phyloP scores from a whole-genome alignment of 179 eudicot genomes.

The Silene vulgaris region DNA sequence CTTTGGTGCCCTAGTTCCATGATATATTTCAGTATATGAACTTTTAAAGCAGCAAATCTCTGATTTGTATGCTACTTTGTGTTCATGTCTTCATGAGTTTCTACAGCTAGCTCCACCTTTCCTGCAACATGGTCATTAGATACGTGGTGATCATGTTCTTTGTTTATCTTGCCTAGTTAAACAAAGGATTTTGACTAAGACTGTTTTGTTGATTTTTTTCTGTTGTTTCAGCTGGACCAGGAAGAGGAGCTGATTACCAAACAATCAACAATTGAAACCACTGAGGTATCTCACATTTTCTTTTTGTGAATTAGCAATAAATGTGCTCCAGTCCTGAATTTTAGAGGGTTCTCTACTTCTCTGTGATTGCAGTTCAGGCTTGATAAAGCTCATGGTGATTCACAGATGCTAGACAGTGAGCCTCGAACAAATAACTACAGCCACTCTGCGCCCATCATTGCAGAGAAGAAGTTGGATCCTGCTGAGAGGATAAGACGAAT shows the following conservation, averaged over 20 bases:
- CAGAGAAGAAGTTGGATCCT: constrained; percentile 73
- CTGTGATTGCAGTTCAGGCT: constrained; percentile 40
- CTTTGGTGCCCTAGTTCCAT: background rate
- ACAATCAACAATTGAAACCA: constrained; percentile 40
- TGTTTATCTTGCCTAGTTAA: background rate
- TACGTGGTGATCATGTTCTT: background rate
- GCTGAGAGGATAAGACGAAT: constrained; percentile 58
- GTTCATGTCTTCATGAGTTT: background rate
- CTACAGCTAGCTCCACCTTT: background rate
- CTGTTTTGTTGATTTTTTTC: background rate
- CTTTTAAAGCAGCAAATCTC: background rate
- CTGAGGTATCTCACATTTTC: constrained; percentile 37
- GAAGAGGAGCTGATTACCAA: constrained; percentile 42
- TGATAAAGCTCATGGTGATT: constrained; percentile 48
- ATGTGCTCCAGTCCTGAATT: background rate
- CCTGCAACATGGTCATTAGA: background rate
- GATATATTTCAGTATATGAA: background rate
- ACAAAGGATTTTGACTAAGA: background rate
- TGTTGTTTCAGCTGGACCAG: constrained; percentile 58
- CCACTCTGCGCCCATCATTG: constrained; percentile 83
- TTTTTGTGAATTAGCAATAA: background rate
- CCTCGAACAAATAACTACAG: constrained; percentile 50
- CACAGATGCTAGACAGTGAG: constrained; percentile 41
- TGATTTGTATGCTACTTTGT: background rate
- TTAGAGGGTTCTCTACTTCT: background rate